Conservation (phyloP, 306 rosid genomes). For the Phaseolus lunatus region DNA sequence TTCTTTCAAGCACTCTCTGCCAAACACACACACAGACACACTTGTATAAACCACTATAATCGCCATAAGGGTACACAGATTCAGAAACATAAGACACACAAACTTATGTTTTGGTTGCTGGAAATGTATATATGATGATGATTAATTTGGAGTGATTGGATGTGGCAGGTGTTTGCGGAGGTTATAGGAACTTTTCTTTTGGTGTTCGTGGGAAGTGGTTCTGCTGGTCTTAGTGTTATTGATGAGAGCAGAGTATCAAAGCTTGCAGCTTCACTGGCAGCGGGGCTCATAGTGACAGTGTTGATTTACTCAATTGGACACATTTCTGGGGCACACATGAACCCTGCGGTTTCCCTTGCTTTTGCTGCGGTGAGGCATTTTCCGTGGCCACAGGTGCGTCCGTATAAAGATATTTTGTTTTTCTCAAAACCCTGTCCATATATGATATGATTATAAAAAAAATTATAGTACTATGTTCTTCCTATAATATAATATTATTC, state of each 20-base stretch:
- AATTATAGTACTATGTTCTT: no score
- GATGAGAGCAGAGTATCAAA: slow-evolving; percentile 64
- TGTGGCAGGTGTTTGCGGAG: slow-evolving; percentile 72
- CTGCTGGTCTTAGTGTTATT: slow-evolving; percentile 59
- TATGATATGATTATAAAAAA: no score
- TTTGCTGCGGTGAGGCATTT: slow-evolving; percentile 67
- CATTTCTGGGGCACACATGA: slow-evolving; percentile 90
- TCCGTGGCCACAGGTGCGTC: slow-evolving; percentile 80
- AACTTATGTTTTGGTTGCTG: neutral
- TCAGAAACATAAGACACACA: no score
- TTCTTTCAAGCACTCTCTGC: neutral
- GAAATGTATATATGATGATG: neutral
- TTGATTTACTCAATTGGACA: slow-evolving; percentile 92
- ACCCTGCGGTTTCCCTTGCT: slow-evolving; percentile 86
- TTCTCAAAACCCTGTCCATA: neutral
- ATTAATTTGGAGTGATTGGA: neutral
- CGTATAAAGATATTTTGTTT: neutral
- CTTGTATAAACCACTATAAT: no score
- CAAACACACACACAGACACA: neutral
- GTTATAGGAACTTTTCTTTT: slow-evolving; percentile 68
- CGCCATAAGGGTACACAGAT: no score
- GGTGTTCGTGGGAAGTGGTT: slow-evolving; percentile 82
- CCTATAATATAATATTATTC: no score
- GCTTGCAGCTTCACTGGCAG: slow-evolving; percentile 77
- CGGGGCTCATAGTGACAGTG: slow-evolving; percentile 72